These are phyloP conservation scores for Populus trichocarpa DNA, from an alignment of 441 rosid genomes.

Conservation along the genomic window DNA sequence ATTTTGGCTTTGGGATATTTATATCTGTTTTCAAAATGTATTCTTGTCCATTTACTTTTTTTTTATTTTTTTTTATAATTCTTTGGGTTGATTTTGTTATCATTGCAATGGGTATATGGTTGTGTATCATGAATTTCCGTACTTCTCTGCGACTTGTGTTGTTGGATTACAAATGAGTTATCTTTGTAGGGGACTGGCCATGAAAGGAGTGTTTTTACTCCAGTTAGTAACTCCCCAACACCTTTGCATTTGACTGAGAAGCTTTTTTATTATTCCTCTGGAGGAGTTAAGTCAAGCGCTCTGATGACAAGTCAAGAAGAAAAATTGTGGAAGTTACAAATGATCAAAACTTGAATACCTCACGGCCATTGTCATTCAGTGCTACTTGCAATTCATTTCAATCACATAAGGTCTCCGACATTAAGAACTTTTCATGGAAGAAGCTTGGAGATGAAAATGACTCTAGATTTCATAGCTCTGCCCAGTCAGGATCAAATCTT, in stretches of 20 bases:
- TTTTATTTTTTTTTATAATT: neutral
- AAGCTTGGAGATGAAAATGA: constrained; percentile 35
- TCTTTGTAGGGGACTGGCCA: constrained; percentile 35
- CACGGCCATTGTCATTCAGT: constrained; percentile 27
- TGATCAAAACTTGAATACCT: constrained; percentile 23
- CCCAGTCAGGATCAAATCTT: constrained; percentile 22
- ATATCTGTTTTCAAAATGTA: neutral
- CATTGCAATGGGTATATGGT: neutral
- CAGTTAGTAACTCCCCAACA: constrained; percentile 29
- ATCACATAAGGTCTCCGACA: constrained; percentile 29
- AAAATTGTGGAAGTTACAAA: constrained; percentile 17
- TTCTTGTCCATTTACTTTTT: neutral
- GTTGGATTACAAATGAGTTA: constrained; percentile 9
- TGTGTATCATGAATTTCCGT: neutral
- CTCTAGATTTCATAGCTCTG: constrained; percentile 31
- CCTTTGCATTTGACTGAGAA: constrained; percentile 35
- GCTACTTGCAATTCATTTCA: constrained; percentile 30
- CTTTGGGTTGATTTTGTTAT: neutral
- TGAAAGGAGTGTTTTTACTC: constrained; percentile 29
- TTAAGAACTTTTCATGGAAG: constrained; percentile 31
- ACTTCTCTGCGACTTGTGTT: neutral
- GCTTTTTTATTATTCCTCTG: constrained; percentile 24
- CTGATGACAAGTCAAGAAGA: constrained; percentile 21
- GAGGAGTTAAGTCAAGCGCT: constrained; percentile 22
- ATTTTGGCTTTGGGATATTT: neutral